Conservation (phyloP, 2,329 filamentous ascomycete species). For the Dothiorella sarmentorum region DNA sequence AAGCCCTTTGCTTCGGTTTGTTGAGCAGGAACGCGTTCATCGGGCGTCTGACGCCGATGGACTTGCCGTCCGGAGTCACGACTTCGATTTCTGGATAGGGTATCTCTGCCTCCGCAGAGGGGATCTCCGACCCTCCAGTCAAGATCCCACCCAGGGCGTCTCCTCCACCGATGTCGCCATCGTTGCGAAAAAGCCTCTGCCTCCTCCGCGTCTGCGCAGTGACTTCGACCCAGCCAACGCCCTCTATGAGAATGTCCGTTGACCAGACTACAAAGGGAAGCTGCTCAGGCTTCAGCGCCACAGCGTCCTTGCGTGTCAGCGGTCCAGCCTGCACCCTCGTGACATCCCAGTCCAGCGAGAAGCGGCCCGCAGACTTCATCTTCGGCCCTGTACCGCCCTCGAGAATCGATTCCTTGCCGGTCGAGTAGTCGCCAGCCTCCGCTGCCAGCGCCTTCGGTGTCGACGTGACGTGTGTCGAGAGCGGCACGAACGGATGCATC, state of each 20-base stretch:
- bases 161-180: not conserved
- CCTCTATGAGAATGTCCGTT: constrained; percentile 84
- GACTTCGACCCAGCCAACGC: constrained; percentile 90
- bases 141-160: constrained; percentile 47
- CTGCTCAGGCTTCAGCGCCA: constrained; percentile 60
- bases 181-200: constrained; percentile 3
- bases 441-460: constrained; percentile 76
- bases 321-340: constrained; percentile 75
- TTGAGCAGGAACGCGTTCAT: constrained; percentile 67
- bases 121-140: too few relatives aligned
- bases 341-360: constrained; percentile 75
- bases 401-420: constrained; percentile 61
- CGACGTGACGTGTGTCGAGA: constrained; percentile 71
- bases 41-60: constrained; percentile 63
- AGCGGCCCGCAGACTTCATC: constrained; percentile 62
- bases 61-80: constrained; percentile 80
- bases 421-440: constrained; percentile 60
- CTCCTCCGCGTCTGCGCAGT: constrained; percentile 69
- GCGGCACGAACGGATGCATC: constrained; percentile 80
- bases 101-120: constrained; percentile 9
- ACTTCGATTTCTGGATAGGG: constrained; percentile 74
- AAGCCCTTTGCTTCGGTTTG: constrained; percentile 51
- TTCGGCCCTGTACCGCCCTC: constrained; percentile 35
- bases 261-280: constrained; percentile 78
- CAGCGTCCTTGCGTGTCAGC: constrained; percentile 61